Evolutionary conservation across 805 yeast species (phyloP).

Genomic region (Maudiozyma bulderi): DNA sequence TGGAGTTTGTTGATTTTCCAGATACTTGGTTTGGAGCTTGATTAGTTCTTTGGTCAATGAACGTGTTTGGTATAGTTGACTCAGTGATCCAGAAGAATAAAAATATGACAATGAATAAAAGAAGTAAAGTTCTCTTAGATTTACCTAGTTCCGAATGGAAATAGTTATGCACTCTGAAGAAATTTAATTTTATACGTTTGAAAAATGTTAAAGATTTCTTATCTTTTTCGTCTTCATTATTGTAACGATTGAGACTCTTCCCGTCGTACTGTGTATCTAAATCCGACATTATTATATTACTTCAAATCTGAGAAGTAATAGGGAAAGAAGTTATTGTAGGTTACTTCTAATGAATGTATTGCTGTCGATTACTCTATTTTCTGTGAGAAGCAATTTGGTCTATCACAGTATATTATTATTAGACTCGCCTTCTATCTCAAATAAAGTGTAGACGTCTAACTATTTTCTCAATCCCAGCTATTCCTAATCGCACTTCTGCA

Average conservation of each 20-base stretch:
- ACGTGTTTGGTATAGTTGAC: background rate
- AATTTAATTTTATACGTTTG: background rate
- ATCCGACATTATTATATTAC: background rate
- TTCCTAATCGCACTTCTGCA: too few relatives aligned
- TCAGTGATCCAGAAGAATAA: constrained; percentile 15
- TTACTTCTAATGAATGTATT: too few relatives aligned
- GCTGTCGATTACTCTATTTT: too few relatives aligned
- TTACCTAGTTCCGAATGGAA: constrained; percentile 1
- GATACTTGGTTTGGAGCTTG: background rate
- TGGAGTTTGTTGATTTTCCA: constrained; percentile 1
- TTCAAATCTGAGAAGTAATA: background rate
- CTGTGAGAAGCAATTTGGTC: too few relatives aligned
- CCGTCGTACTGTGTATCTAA: background rate
- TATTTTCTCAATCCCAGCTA: too few relatives aligned
- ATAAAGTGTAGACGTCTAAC: too few relatives aligned
- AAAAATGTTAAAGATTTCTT: background rate
- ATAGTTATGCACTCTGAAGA: background rate
- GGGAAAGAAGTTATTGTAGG: too few relatives aligned
- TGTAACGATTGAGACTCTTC: background rate
- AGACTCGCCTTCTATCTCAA: too few relatives aligned
- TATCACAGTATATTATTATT: too few relatives aligned
- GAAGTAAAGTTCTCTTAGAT: constrained; percentile 7
- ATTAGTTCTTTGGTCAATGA: background rate
- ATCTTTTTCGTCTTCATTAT: background rate
- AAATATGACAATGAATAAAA: constrained; percentile 9